Percentiles rank a stretch among this genome's conserved stretches.
These are phyloP conservation scores for Fraxinus baroniana DNA, from an alignment of 305 asterid species.

Conservation along the genomic window DNA sequence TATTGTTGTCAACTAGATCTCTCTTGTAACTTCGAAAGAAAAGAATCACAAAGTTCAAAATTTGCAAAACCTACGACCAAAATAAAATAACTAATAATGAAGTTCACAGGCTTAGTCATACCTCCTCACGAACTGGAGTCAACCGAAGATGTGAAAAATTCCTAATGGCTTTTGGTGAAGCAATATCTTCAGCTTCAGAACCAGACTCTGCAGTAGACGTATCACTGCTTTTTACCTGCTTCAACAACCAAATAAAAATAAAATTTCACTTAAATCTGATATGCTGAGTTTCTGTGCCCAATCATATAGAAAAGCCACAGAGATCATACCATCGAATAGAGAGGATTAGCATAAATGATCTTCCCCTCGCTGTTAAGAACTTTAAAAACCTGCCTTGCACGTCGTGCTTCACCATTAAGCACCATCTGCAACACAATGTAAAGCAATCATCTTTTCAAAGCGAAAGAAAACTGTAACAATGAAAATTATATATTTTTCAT, in stretches of 20 bases:
- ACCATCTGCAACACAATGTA: slow-evolving; percentile 63
- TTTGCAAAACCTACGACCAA: slow-evolving; percentile 17
- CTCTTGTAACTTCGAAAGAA: background rate
- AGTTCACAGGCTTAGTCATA: slow-evolving; percentile 28
- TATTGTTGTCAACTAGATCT: background rate
- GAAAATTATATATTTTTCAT: slow-evolving; percentile 8
- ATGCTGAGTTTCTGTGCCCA: background rate
- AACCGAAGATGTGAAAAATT: slow-evolving; percentile 82
- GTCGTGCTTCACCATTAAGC: slow-evolving; percentile 75
- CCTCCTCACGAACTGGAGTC: slow-evolving; percentile 99
- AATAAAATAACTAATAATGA: slow-evolving; percentile 5
- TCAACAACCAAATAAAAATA: slow-evolving; percentile 18
- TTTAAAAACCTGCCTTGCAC: slow-evolving; percentile 87
- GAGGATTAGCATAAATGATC: slow-evolving; percentile 86
- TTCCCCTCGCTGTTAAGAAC: slow-evolving; percentile 91
- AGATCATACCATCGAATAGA: slow-evolving; percentile 53
- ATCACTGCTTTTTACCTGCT: slow-evolving; percentile 86
- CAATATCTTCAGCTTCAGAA: slow-evolving; percentile 97
- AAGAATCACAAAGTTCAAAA: background rate
- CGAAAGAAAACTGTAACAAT: background rate
- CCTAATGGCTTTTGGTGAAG: slow-evolving; percentile 81
- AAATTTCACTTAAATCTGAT: slow-evolving; percentile 16
- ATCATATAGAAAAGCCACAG: slow-evolving; percentile 7
- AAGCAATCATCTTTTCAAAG: slow-evolving; percentile 21
- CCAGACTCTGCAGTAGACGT: slow-evolving; percentile 98